phyloP scores from a whole-genome alignment of 805 yeast genomes.

The Starmerella davenportii region DNA sequence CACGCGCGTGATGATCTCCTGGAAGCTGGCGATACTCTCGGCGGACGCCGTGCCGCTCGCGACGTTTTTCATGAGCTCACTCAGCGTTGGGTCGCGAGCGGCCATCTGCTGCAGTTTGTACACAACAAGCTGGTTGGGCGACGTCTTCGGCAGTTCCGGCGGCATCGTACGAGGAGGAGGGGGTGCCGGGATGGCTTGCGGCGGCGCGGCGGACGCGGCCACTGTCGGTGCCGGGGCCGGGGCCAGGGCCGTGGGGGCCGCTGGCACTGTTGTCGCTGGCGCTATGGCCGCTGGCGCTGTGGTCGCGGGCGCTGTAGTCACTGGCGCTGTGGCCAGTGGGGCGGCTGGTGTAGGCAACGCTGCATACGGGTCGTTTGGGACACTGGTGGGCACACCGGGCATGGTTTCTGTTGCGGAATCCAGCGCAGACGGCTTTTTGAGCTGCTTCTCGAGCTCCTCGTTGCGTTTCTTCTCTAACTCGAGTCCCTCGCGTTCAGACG shows the following conservation, averaged over 20 bases:
- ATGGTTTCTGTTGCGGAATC: background rate
- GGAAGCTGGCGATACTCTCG: slow-evolving; percentile 59
- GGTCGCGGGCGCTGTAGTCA: too few relatives aligned
- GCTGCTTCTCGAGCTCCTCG: slow-evolving; percentile 8
- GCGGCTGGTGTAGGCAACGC: background rate
- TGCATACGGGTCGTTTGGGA: too few relatives aligned
- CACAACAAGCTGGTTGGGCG: slow-evolving; percentile 55
- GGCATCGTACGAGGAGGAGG: too few relatives aligned
- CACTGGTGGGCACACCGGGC: background rate
- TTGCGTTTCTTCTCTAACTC: slow-evolving; percentile 1
- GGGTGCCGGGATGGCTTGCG: background rate
- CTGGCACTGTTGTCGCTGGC: background rate
- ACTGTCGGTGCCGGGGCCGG: background rate
- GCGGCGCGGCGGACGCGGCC: background rate
- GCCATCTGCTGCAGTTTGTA: slow-evolving; percentile 73
- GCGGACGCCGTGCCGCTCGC: slow-evolving; percentile 66
- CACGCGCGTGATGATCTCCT: slow-evolving; percentile 63
- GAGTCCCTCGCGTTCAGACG: background rate
- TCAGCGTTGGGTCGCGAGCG: slow-evolving; percentile 46
- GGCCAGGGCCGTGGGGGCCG: background rate
- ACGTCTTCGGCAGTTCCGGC: slow-evolving; percentile 2
- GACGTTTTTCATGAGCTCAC: slow-evolving; percentile 60
- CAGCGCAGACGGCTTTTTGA: background rate
- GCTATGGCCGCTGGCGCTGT: background rate
- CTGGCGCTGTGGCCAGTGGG: background rate